Evolutionary conservation across 768 basidiomycete genomes (phyloP).

Genomic region (Leccinum boreale): DNA sequence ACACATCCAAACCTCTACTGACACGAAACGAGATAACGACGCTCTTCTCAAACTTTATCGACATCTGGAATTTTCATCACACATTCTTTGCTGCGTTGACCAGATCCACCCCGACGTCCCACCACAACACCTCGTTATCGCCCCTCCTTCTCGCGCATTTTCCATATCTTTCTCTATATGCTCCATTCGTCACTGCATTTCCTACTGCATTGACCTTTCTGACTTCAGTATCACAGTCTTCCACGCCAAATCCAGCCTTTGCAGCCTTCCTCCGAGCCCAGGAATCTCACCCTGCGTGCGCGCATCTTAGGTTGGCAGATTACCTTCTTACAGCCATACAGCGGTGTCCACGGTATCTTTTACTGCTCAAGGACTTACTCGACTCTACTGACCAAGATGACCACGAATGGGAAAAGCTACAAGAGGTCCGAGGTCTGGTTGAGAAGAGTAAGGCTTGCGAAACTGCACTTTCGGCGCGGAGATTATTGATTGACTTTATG

Average conservation of each 20-base stretch:
- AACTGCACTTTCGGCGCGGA: not conserved
- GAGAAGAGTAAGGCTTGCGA: conserved; percentile 59
- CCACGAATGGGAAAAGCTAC: conserved; percentile 62
- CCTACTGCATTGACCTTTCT: conserved; percentile 61
- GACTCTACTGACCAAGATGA: conserved; percentile 61
- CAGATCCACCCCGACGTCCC: conserved; percentile 18
- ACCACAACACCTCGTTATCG: conserved; percentile 44
- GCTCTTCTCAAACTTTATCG: conserved; percentile 85
- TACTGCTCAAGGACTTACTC: conserved; percentile 80
- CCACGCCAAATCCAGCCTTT: conserved; percentile 46
- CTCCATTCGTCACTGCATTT: conserved; percentile 80
- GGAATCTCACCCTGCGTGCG: conserved; percentile 68
- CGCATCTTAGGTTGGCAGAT: conserved; percentile 72
- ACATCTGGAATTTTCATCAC: conserved; percentile 87
- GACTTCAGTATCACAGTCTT: conserved; percentile 46
- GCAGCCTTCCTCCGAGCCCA: conserved; percentile 59
- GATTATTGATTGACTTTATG: conserved; percentile 9
- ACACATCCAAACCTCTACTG: conserved; percentile 65
- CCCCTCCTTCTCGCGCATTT: conserved; percentile 74
- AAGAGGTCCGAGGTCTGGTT: conserved; percentile 59
- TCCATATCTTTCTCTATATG: conserved; percentile 85
- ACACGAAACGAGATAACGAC: conserved; percentile 64
- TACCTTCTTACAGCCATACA: conserved; percentile 88
- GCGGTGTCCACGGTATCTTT: conserved; percentile 81
- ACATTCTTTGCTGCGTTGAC: conserved; percentile 66